phyloP scores from a whole-genome alignment of 345 rosid genomes.

The Salix caprea region DNA sequence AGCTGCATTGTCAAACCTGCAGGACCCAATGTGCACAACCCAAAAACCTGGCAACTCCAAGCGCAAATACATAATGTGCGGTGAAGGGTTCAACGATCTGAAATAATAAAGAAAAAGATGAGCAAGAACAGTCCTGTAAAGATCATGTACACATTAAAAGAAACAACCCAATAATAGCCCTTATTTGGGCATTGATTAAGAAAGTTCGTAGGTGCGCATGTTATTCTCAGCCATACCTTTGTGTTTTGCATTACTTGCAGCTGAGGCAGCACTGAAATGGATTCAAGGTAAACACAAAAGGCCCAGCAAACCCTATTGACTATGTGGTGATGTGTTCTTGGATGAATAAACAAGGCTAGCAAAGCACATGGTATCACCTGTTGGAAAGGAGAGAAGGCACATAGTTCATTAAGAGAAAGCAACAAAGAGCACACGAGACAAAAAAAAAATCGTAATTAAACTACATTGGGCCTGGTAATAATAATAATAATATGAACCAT shows the following conservation, averaged over 20 bases:
- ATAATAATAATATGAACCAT: too few species aligned
- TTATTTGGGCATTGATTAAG: not conserved
- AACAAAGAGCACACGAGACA: not conserved
- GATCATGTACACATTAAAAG: not conserved
- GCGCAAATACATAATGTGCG: slow-evolving; percentile 31
- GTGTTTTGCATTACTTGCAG: slow-evolving; percentile 33
- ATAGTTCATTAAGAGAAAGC: not conserved
- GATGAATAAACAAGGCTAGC: slow-evolving; percentile 24
- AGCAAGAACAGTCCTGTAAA: not conserved
- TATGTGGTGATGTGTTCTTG: slow-evolving; percentile 18
- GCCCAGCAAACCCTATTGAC: slow-evolving; percentile 28
- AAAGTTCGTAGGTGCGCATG: not conserved
- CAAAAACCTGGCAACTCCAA: slow-evolving; percentile 30
- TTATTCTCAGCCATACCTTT: slow-evolving; percentile 11
- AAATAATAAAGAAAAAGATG: not conserved
- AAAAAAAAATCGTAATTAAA: not conserved
- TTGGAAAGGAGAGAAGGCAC: not conserved
- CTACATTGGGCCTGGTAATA: not conserved
- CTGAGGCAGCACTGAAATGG: slow-evolving; percentile 30
- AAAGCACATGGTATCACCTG: slow-evolving; percentile 27
- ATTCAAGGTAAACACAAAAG: slow-evolving; percentile 31
- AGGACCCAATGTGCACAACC: slow-evolving; percentile 32
- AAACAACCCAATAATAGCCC: not conserved
- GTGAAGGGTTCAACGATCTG: slow-evolving; percentile 34
- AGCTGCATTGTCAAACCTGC: slow-evolving; percentile 15